phyloP scores from a whole-genome alignment of 140 eudicot genomes.

The Flaveria floridana region DNA sequence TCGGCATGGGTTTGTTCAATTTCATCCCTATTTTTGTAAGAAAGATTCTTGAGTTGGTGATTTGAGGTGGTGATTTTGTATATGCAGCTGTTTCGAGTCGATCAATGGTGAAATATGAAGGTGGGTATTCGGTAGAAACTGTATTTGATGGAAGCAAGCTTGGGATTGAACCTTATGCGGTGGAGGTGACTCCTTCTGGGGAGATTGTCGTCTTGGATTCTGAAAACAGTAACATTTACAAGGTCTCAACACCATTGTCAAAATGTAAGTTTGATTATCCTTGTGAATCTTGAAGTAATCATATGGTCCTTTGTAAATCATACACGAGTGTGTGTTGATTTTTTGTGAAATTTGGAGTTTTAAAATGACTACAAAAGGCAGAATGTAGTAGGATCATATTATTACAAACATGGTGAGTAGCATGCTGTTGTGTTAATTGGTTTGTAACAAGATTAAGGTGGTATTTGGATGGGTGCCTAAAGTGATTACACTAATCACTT shows the following conservation, averaged over 20 bases:
- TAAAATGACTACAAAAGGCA: background rate
- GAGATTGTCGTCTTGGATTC: slow-evolving; percentile 81
- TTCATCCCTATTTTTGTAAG: background rate
- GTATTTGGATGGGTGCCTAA: background rate
- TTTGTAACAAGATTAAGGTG: background rate
- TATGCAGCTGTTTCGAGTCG: slow-evolving; percentile 62
- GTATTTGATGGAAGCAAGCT: slow-evolving; percentile 93
- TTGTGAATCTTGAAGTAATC: background rate
- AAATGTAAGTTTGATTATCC: slow-evolving; percentile 56
- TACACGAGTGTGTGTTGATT: background rate
- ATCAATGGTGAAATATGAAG: slow-evolving; percentile 88
- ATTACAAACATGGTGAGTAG: background rate
- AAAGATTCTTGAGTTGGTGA: background rate
- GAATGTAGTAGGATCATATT: background rate
- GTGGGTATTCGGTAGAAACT: slow-evolving; percentile 87
- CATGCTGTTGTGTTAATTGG: slow-evolving; percentile 1
- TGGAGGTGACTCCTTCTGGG: slow-evolving; percentile 64
- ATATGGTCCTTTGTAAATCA: background rate
- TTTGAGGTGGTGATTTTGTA: slow-evolving; percentile 12
- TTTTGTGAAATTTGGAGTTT: background rate
- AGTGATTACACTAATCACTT: background rate
- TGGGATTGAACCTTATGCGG: slow-evolving; percentile 89
- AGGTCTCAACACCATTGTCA: slow-evolving; percentile 77
- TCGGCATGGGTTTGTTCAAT: slow-evolving; percentile 35
- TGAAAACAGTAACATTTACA: slow-evolving; percentile 72